phyloP scores from a whole-genome alignment of 169 alveolate genomes.

The Eimeria maxima region DNA sequence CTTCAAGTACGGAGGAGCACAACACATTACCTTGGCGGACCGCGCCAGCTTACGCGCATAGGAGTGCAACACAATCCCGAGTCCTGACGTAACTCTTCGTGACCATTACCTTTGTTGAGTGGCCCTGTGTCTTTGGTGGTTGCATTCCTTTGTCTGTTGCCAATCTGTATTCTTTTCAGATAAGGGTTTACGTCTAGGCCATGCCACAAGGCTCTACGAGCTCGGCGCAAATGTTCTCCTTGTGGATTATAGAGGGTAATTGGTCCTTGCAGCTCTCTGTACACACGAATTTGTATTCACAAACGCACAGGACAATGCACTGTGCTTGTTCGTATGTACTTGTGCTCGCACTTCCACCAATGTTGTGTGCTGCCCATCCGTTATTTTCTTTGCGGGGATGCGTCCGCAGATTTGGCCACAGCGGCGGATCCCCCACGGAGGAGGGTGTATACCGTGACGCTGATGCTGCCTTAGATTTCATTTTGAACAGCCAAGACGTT shows the following conservation, averaged over 20 bases:
- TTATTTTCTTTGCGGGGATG: neutral
- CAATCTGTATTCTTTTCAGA: neutral
- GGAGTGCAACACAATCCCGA: neutral
- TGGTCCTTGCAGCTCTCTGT: neutral
- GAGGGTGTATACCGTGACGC: constrained; percentile 75
- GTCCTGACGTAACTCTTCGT: neutral
- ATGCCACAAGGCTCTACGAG: neutral
- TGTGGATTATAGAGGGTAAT: constrained; percentile 81
- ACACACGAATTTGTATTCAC: neutral
- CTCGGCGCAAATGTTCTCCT: constrained; percentile 45
- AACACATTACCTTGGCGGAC: neutral
- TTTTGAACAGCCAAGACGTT: neutral
- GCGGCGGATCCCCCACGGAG: constrained; percentile 80
- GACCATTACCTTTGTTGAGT: neutral
- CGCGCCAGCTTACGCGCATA: neutral
- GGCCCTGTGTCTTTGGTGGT: neutral
- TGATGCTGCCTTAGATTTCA: constrained; percentile 56
- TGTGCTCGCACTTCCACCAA: neutral
- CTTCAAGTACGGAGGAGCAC: neutral
- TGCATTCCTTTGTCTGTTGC: neutral
- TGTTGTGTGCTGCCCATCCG: neutral
- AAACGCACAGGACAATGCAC: neutral
- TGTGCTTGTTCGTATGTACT: neutral
- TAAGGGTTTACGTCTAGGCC: neutral
- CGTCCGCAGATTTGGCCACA: constrained; percentile 73